phyloP scores from a whole-genome alignment of 163 green algal species.

The Dunaliella salina region DNA sequence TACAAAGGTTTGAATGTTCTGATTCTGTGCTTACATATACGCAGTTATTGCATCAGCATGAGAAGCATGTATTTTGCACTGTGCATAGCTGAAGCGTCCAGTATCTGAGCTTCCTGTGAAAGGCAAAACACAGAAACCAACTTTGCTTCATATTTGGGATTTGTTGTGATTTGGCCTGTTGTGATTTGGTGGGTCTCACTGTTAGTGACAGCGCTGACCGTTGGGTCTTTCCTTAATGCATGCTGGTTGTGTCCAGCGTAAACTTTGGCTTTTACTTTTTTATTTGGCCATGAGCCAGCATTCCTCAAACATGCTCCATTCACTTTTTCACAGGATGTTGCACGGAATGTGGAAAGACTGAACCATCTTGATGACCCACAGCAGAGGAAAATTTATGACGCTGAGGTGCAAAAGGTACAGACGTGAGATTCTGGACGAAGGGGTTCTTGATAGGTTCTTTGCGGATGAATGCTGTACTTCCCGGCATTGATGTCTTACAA shows the following conservation, averaged over 20 bases:
- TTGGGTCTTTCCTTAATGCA: too few species aligned
- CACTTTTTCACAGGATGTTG: constrained; percentile 19
- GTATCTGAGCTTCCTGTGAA: too few species aligned
- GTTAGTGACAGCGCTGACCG: too few species aligned
- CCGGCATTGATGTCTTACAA: too few species aligned
- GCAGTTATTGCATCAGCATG: neutral
- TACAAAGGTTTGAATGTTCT: neutral
- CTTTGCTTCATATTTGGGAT: neutral
- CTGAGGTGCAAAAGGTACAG: constrained; percentile 29
- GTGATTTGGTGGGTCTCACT: neutral
- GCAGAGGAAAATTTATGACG: constrained; percentile 41
- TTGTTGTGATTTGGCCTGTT: neutral
- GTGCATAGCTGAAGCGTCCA: neutral
- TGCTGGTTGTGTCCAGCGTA: too few species aligned
- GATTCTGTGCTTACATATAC: neutral
- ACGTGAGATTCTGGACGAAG: too few species aligned
- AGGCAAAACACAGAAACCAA: neutral
- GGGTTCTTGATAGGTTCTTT: too few species aligned
- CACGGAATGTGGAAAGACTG: constrained; percentile 41
- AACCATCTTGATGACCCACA: constrained; percentile 30
- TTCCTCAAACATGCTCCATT: neutral
- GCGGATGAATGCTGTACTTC: too few species aligned
- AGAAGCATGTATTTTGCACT: neutral
- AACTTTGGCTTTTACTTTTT: too few species aligned
- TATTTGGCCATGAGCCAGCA: neutral